These are phyloP conservation scores for Gaeumannomyces tritici DNA, from an alignment of 2,329 filamentous ascomycete species.

Conservation along the genomic window DNA sequence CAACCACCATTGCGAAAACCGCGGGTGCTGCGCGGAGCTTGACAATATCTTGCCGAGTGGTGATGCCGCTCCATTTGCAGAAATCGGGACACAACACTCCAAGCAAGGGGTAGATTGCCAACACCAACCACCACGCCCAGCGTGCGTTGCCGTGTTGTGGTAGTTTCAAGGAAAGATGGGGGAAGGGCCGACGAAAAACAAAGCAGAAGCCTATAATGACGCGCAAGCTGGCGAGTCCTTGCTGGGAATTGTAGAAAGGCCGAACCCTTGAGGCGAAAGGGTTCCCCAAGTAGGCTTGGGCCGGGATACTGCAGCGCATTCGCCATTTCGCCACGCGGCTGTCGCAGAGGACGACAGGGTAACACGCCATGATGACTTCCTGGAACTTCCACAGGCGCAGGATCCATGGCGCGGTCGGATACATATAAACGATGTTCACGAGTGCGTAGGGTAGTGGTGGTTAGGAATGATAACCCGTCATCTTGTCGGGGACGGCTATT, in stretches of 20 bases:
- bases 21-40: no score
- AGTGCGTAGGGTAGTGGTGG: no score
- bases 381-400: not conserved
- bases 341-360: not conserved
- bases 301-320: not conserved
- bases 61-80: no score
- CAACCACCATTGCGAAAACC: no score
- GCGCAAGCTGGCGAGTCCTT: not conserved
- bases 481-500: no score
- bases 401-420: not conserved
- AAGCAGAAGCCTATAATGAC: not conserved
- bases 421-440: not conserved
- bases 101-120: no score
- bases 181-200: not conserved
- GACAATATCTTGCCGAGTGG: no score
- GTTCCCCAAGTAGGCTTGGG: not conserved
- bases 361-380: not conserved
- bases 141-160: no score
- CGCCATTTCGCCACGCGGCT: not conserved
- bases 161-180: not conserved
- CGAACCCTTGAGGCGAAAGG: no score
- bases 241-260: not conserved
- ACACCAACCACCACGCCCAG: no score
- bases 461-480: no score
- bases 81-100: no score